Percentiles rank a stretch among this genome's conserved stretches.
These are phyloP conservation scores for Verruconis gallopava DNA, from an alignment of 2,329 filamentous ascomycete species.

Conservation along the genomic window DNA sequence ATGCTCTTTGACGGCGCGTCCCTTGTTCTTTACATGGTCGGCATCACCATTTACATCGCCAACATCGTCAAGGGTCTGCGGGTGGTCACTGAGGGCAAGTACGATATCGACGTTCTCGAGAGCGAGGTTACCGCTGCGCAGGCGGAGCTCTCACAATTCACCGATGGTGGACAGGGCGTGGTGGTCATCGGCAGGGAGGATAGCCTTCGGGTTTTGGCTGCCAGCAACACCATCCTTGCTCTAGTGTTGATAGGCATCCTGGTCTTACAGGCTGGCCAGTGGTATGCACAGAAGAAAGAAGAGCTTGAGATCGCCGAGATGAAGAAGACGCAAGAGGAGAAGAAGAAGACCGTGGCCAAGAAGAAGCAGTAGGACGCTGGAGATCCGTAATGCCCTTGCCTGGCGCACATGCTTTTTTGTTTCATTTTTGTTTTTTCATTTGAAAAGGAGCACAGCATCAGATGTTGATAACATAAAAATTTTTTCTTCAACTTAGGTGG, in stretches of 20 bases:
- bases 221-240: constrained; percentile 91
- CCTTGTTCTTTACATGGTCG: constrained; percentile 65
- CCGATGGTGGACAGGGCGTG: constrained; percentile 31
- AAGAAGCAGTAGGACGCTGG: constrained; percentile 7
- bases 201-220: constrained; percentile 76
- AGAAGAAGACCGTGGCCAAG: constrained; percentile 22
- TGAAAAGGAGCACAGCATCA: too few relatives aligned
- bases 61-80: constrained; percentile 94
- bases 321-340: constrained; percentile 39
- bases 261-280: constrained; percentile 89
- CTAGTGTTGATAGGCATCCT: constrained; percentile 84
- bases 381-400: too few relatives aligned
- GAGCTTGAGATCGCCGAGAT: constrained; percentile 61
- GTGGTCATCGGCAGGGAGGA: constrained; percentile 75
- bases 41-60: constrained; percentile 81
- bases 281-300: constrained; percentile 96
- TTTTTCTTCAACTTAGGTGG: too few relatives aligned
- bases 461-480: too few relatives aligned
- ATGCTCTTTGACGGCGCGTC: constrained; percentile 79
- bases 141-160: constrained; percentile 25
- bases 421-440: background rate
- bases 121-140: constrained; percentile 19
- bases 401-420: too few relatives aligned
- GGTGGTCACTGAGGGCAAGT: constrained; percentile 63
- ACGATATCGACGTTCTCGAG: too few relatives aligned